Evolutionary conservation across 345 rosid species (phyloP), one percentile per base, ranked within the genome.

Genomic region (Eutrema heterophyllum): DNA sequence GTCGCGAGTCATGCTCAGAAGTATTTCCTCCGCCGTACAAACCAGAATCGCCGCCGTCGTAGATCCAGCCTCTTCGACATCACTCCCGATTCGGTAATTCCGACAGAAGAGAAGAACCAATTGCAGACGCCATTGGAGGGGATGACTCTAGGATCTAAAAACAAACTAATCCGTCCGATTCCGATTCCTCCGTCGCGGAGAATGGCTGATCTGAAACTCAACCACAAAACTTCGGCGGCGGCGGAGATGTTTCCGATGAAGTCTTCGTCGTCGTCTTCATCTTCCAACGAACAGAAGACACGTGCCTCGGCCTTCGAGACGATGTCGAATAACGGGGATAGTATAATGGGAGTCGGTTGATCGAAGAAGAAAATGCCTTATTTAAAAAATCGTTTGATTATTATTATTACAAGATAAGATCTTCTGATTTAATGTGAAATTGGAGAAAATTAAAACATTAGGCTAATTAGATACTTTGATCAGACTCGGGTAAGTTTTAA

Each of bases 1-100:
- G 96, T 89, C 13, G 96, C 96, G 5, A 89, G 96, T 60, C 96
- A 89, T 73, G 96, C 96, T 68, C 96, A 89, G 75, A 89, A 89
- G 70, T 87, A 89, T 60, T 89, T 89, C 67, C 90, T 89, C 73
- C 83, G 96, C 36, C 86, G 89, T 1, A 82, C 48, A 5, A 87
- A 82, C 64, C 92, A 82, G 43, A 86, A 79, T 56, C 86, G 92
- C 14, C 78, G 92, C 15, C 92, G 96, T 10, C 92, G 96, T 7
- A 74, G 91, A 80, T 87, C 90, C 30, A 89, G 96, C 59, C 80
- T 89, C 66, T 89, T 89, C 41, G 96, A 89, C 35, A 87, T 89
- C 78, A 85, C 88, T 48, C 81, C 92, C 9, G 86, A 86, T 32
- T 64, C 88, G 39, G 91, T 87, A 77, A 24, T 4, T 29, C 0